phyloP scores from a whole-genome alignment of 106 monocot genomes.

The Narthecium ossifragum region DNA sequence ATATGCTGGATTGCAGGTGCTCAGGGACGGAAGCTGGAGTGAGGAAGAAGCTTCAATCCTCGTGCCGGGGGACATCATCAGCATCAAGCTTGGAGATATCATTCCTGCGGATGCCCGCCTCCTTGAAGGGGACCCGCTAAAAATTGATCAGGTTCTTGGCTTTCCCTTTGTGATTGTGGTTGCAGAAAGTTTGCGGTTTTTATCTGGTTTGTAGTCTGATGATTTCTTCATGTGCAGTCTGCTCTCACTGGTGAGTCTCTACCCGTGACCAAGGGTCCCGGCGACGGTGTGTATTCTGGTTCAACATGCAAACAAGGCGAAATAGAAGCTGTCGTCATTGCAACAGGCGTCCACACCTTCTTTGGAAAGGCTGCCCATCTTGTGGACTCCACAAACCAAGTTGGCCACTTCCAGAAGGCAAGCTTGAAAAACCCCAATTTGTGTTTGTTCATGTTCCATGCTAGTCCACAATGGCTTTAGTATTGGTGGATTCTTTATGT shows the following conservation, averaged over 20 bases:
- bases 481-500: too few relatives aligned
- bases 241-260: constrained; percentile 88
- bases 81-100: constrained; percentile 88
- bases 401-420: constrained; percentile 90
- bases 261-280: constrained; percentile 79
- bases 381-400: constrained; percentile 83
- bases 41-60: constrained; percentile 76
- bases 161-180: too few relatives aligned
- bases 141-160: constrained; percentile 80
- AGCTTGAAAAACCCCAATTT: neutral
- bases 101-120: constrained; percentile 89
- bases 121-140: constrained; percentile 78
- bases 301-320: constrained; percentile 96
- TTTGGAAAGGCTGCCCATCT: constrained; percentile 95
- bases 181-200: neutral
- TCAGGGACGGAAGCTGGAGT: constrained; percentile 72
- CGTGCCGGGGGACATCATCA: constrained; percentile 86
- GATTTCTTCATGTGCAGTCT: constrained; percentile 32
- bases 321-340: constrained; percentile 79
- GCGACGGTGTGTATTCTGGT: constrained; percentile 85
- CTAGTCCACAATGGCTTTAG: too few relatives aligned
- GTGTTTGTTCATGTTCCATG: too few relatives aligned
- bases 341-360: constrained; percentile 86
- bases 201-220: neutral
- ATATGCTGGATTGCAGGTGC: constrained; percentile 31